Base-by-base conservation (phyloP, 2,329 filamentous ascomycete genomes). In the Beauveria rudraprayagi region DNA sequence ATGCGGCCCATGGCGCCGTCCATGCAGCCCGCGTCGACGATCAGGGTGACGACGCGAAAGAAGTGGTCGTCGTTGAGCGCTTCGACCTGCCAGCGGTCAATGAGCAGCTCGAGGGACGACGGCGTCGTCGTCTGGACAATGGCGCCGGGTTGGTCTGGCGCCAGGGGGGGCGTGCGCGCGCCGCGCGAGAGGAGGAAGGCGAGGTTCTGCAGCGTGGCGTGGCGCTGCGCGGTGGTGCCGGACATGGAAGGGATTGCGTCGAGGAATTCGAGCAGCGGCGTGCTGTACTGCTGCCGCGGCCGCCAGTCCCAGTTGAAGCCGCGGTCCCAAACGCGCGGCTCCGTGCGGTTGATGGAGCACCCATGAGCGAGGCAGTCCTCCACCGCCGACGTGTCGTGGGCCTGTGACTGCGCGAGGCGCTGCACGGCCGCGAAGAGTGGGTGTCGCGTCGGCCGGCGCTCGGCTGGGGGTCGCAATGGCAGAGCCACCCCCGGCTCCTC, bases 241-340 rank as follows among this genome's bases (percentile, higher is more conserved):
- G 8, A 9, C 28, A 51, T 51, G 8, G 34, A 30, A 16, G 56
- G 46, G 9, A 51, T 34, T 3, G 46, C 30, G 10, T 58, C 56
- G 2, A 58, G 37, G n/a, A 58, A 58, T n/a, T 58, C 56, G 34
- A 58, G 47, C 14, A 58, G 37, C 22, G 56, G 56, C 30, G 56
- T 58, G 46, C 28, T 58, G 9, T 43, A 47, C 22, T 58, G 56
- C 34, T 51, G 56, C 3, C 14, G 44, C 17, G 56, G 56, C 8
- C 56, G 56, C 56, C 56, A 51, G 56, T 58, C 46, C 56, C 56
- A 51, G 56, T 58, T 58, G 46, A 51, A 58, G 19, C 46, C 34
- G 24, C 56, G 56, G n/a, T 28, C 46, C 56, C 56, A 58, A 24
- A 40, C 17, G 10, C 47, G 56, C 3, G 22, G 30, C n/a, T 58